Evolutionary conservation across 2,329 filamentous ascomycete species (phyloP).

Genomic region (Elsinoe fawcettii): DNA sequence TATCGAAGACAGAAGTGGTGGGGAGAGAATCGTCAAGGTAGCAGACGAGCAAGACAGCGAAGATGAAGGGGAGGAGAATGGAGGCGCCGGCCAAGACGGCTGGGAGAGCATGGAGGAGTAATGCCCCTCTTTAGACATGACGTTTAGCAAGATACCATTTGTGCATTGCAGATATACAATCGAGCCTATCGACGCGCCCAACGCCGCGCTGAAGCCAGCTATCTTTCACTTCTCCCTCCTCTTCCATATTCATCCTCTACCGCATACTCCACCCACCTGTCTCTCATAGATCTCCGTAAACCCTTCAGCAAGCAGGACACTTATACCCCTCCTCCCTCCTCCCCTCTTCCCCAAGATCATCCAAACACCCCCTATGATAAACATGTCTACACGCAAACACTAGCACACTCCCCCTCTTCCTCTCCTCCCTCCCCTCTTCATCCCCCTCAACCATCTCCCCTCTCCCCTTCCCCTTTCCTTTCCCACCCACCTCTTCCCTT

Average conservation of each 20-base stretch:
- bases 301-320: slow-evolving; percentile 27
- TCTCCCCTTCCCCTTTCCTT: slow-evolving; percentile 37
- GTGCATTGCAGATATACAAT: background rate
- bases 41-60: slow-evolving; percentile 13
- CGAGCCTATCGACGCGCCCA: background rate
- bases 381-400: slow-evolving; percentile 64
- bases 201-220: slow-evolving; percentile 2
- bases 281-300: background rate
- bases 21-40: slow-evolving; percentile 60
- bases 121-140: background rate
- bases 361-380: slow-evolving; percentile 61
- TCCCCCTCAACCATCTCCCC: slow-evolving; percentile 31
- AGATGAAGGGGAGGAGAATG: slow-evolving; percentile 11
- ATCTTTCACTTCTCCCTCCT: background rate
- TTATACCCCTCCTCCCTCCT: slow-evolving; percentile 23
- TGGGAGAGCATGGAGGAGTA: slow-evolving; percentile 16
- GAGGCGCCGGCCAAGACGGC: slow-evolving; percentile 4
- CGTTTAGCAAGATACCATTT: slow-evolving; percentile 14
- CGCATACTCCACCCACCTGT: background rate
- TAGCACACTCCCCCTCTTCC: slow-evolving; percentile 43
- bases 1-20: slow-evolving; percentile 46
- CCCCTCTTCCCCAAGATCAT: slow-evolving; percentile 32
- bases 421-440: slow-evolving; percentile 38
- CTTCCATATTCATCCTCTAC: background rate
- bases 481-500: slow-evolving; percentile 42